Base-by-base conservation (phyloP, 2,329 filamentous ascomycete species). In the Ascochyta koolunga region DNA sequence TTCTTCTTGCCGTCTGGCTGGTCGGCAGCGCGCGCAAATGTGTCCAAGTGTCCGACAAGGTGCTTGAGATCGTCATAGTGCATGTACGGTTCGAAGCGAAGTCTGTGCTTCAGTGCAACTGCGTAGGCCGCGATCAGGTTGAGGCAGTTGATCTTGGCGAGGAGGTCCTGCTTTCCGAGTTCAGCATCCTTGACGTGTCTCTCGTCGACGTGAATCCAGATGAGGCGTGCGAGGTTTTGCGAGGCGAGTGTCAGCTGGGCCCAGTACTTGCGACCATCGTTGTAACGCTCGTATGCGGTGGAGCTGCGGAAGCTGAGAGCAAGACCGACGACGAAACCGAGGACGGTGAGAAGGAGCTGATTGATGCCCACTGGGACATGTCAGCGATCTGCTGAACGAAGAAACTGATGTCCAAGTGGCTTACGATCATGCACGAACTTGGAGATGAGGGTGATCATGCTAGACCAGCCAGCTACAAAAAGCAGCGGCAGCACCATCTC, bases 61-160 rank as follows among this genome's bases (percentile, higher is more conserved):
- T 87, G 84, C 27, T 83, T 76, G 5, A 95, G 78, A 66, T 95
- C 90, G 2, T 88, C 83, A 69, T 95, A 93, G 46, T 87, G 83
- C 27, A 85, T 84, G 65, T 89, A 90, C 0, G 90, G 90, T 69
- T 95, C 90, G 70, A 93, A 93, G 13, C 91, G 89, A n/a, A 95
- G 82, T 64, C 86, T 88, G 75, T 93, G 91, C 76, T 93, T 95
- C 53, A 95, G 80, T 1, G 90, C 78, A 5, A 90, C 79, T n/a
- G 89, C 82, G 66, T 90, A 95, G 1, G 90, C 88, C 19, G 91
- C 82, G 58, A 95, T 82, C 11, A 95, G 80, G 71, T 95, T 93
- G 73, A 93, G 83, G 24, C 60, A 66, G 50, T 59, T 64, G 43
- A 91, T 72, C 74, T 93, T 93, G 45, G 79, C 82, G 2, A 93